Conservation (phyloP, 192 early-diverging fungal genomes). For the Rhizoclosmatium sp. region DNA sequence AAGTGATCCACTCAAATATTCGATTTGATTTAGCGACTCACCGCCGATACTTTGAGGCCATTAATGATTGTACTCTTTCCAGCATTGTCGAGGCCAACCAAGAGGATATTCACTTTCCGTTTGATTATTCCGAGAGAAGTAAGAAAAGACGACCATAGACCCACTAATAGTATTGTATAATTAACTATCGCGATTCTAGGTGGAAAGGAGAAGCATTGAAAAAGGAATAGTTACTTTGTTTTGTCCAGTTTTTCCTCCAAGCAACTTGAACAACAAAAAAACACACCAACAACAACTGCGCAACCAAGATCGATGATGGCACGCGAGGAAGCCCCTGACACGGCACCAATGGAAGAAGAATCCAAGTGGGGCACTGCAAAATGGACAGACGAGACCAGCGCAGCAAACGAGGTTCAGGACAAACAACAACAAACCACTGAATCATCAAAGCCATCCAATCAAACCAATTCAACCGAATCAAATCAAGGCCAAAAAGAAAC, state of each 20-base stretch:
- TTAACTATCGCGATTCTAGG: neutral
- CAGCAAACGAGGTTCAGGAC: neutral
- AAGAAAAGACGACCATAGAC: conserved; percentile 28
- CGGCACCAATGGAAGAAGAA: neutral
- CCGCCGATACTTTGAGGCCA: conserved; percentile 35
- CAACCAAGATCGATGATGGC: neutral
- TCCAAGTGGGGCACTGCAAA: neutral
- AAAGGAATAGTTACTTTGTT: too few relatives aligned
- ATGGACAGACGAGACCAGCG: neutral
- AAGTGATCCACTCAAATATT: neutral
- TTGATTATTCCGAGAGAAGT: conserved; percentile 39
- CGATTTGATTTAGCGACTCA: neutral
- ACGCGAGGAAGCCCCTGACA: neutral
- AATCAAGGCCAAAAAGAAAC: neutral
- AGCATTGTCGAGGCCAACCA: conserved; percentile 53
- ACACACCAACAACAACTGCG: too few relatives aligned
- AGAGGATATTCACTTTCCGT: conserved; percentile 39
- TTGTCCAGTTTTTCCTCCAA: too few relatives aligned
- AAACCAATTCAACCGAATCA: neutral
- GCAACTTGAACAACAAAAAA: too few relatives aligned
- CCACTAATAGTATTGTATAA: conserved; percentile 13
- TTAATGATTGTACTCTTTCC: conserved; percentile 52
- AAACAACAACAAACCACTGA: too few relatives aligned
- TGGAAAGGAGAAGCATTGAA: too few relatives aligned
- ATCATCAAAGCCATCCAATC: too few relatives aligned